Evolutionary conservation across 192 early-diverging fungal species (phyloP), one percentile per base, ranked within the genome.

Genomic region (Linnemannia zychae): DNA sequence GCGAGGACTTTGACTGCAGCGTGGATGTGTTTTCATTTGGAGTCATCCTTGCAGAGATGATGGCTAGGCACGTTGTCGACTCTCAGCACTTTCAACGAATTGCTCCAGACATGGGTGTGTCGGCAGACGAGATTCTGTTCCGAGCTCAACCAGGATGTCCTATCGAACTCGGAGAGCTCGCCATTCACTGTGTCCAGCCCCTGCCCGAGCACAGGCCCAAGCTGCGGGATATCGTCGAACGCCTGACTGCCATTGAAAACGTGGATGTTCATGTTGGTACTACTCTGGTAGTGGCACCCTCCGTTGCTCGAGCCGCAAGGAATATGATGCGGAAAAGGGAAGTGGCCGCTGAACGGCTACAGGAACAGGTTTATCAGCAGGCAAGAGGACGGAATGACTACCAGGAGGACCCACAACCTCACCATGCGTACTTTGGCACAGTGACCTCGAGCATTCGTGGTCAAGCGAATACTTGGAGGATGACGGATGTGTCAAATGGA

Each of bases 1-100:
- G 83, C 7, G 83, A 85, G 36, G 83, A 85, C 60, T 85, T 85
- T 75, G 83, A 85, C 47, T 85, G 83, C 70, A 79, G 77, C 13
- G 83, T 85, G 6, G 83, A 85, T 34, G 83, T 85, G 17, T 85
- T 85, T 69, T 85, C 83, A 9, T 85, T 85, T 47, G 83, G 83
- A 7, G 48, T 85, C n/a, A 74, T 85, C 37, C 83, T 85, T n/a
- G 67, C 70, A 22, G 83, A 85, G 37, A 85, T 85, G 83, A 85
- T 85, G 83, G 83, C 83, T 7, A 67, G 78, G 6, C 83, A 85
- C 53, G 83, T 85, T 4, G 83, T 85, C 22, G 83, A 85, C 74
- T 18, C 72, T 47, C 77, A 85, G 6, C 77, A 85, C 34, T 85
- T 85, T 67, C 74, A 76, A 24, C 72, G 83, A 2, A 24, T 72